Percentiles rank a stretch among this genome's conserved stretches.
Evolutionary conservation across 2,329 filamentous ascomycete genomes (phyloP).

Genomic region (Aspergillus neoniger): DNA sequence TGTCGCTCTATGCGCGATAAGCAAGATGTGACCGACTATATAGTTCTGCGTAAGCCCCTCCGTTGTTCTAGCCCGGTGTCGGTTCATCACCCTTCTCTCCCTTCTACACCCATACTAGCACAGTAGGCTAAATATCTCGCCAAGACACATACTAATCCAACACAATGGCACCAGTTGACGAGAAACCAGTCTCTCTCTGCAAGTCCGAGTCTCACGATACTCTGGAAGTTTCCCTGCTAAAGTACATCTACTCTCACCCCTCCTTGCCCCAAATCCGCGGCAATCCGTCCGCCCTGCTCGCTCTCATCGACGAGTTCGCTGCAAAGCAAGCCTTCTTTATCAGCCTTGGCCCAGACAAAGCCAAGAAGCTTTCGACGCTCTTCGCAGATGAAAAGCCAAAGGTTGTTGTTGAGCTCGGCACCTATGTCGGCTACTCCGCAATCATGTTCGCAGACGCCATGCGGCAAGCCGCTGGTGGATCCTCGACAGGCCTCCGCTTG

Average conservation of each 20-base stretch:
- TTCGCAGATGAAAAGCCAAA: constrained; percentile 67
- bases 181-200: neutral
- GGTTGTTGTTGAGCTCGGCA: constrained; percentile 75
- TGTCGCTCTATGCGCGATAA: neutral
- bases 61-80: neutral
- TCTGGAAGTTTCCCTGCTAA: neutral
- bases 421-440: constrained; percentile 80
- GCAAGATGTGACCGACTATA: neutral
- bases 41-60: neutral
- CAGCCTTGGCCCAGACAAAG: constrained; percentile 78
- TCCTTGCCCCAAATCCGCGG: neutral
- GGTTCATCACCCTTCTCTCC: neutral
- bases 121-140: neutral
- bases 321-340: constrained; percentile 68
- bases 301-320: constrained; percentile 70
- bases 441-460: constrained; percentile 72
- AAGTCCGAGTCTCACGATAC: constrained; percentile 3
- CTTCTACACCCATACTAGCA: neutral
- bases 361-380: constrained; percentile 67
- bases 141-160: neutral
- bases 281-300: constrained; percentile 49
- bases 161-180: neutral
- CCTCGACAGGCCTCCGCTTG: constrained; percentile 52
- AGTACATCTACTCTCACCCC: constrained; percentile 4
- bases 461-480: constrained; percentile 58